Evolutionary conservation across 768 basidiomycete species (phyloP).

Genomic region (Gelatoporia subvermispora): DNA sequence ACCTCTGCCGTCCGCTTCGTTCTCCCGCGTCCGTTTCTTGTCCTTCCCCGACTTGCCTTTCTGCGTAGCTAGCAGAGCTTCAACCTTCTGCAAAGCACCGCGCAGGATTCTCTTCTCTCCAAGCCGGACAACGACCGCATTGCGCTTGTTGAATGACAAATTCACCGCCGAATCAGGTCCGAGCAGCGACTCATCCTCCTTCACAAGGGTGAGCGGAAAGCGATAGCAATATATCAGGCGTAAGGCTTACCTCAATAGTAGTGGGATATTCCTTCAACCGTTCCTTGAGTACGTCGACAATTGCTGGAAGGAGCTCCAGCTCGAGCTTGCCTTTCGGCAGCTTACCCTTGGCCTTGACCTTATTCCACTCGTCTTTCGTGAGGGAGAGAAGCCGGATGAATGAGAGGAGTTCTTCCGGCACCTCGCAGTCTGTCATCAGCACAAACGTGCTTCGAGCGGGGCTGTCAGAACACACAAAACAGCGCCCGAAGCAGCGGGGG

Average conservation of each 20-base stretch:
- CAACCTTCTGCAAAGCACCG: constrained; percentile 14
- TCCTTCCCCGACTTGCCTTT: neutral
- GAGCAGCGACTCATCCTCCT: constrained; percentile 50
- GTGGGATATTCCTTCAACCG: constrained; percentile 56
- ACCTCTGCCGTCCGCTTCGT: constrained; percentile 5
- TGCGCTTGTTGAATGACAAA: constrained; percentile 42
- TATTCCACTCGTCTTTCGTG: constrained; percentile 53
- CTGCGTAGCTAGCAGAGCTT: neutral
- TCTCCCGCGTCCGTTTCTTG: constrained; percentile 14
- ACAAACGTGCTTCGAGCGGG: constrained; percentile 44
- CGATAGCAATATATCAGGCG: neutral
- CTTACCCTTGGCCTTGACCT: constrained; percentile 54
- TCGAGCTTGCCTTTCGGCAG: constrained; percentile 71
- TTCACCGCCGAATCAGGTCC: constrained; percentile 13
- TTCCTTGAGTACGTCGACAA: constrained; percentile 42
- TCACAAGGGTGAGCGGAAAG: neutral
- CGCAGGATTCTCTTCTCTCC: constrained; percentile 74
- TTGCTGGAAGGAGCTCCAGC: constrained; percentile 38
- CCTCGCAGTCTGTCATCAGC: constrained; percentile 44
- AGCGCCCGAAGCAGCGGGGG: neutral
- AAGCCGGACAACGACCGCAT: constrained; percentile 69
- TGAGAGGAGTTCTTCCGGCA: constrained; percentile 56
- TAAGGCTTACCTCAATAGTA: constrained; percentile 47
- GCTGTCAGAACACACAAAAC: constrained; percentile 2
- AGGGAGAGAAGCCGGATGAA: constrained; percentile 62